Conservation (phyloP, 352 stramenopile species). For the Phytophthora pluvialis region DNA sequence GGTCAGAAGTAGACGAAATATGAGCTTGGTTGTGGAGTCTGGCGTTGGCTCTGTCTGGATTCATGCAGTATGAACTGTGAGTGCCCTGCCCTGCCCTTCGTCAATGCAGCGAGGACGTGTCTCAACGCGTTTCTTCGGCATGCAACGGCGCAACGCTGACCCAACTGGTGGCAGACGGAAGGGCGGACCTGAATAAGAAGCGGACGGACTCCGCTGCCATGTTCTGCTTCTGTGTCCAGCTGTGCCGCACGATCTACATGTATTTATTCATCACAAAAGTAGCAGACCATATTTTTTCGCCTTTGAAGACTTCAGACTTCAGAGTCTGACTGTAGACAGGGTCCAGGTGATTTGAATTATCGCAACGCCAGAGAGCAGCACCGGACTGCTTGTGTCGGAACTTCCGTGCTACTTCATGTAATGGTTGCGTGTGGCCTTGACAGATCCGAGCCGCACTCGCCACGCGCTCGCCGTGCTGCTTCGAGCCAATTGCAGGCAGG, state of each 20-base stretch:
- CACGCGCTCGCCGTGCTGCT: slow-evolving; percentile 13
- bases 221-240: slow-evolving; percentile 13
- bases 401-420: slow-evolving; percentile 1
- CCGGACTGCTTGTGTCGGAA: neutral
- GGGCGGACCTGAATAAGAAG: slow-evolving; percentile 30
- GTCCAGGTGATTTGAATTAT: slow-evolving; percentile 29
- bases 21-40: neutral
- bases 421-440: slow-evolving; percentile 11
- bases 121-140: neutral
- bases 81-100: neutral
- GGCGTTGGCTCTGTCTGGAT: slow-evolving; percentile 7
- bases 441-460: slow-evolving; percentile 12
- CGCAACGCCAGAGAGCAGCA: slow-evolving; percentile 11
- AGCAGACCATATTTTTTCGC: neutral
- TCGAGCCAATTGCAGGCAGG: slow-evolving; percentile 22
- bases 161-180: slow-evolving; percentile 17
- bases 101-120: slow-evolving; percentile 4
- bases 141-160: slow-evolving; percentile 6
- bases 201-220: neutral
- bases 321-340: slow-evolving; percentile 20
- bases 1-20: neutral
- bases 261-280: slow-evolving; percentile 15
- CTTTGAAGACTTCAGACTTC: neutral
- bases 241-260: slow-evolving; percentile 1
- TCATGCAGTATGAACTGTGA: slow-evolving; percentile 2